Percentiles rank a stretch among this genome's conserved stretches.
Conservation (phyloP, 148 eudicot genomes). For the Cornus controversa region DNA sequence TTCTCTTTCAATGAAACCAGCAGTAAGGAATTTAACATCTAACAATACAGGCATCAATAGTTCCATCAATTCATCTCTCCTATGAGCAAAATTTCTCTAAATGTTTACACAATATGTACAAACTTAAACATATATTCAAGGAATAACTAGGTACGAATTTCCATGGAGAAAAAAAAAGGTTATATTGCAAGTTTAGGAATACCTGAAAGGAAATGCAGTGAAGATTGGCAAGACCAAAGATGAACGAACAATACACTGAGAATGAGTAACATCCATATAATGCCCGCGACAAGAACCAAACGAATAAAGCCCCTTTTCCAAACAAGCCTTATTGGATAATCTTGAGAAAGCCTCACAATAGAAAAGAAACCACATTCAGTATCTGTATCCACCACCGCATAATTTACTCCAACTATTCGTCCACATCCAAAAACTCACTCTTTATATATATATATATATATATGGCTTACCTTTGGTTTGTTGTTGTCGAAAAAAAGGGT, state of each 20-base stretch:
- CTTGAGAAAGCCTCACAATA: constrained; percentile 44
- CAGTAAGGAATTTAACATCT: too few species aligned
- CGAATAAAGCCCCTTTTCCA: constrained; percentile 90
- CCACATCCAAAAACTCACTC: neutral
- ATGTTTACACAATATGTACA: neutral
- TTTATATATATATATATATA: neutral
- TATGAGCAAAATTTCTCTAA: neutral
- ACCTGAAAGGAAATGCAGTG: constrained; percentile 90
- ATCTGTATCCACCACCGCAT: constrained; percentile 36
- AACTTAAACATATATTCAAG: neutral
- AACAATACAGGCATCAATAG: too few species aligned
- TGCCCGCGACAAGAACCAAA: constrained; percentile 79
- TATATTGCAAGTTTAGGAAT: constrained; percentile 13
- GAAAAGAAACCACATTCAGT: constrained; percentile 37
- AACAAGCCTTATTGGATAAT: constrained; percentile 53
- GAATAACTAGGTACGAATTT: neutral
- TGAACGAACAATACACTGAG: constrained; percentile 68
- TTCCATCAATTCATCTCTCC: neutral
- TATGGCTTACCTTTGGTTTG: constrained; percentile 32
- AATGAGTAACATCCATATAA: constrained; percentile 88
- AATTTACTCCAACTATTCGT: neutral
- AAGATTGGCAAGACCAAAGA: constrained; percentile 95
- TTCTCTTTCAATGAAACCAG: too few species aligned
- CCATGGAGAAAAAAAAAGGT: constrained; percentile 10
- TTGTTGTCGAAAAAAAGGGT: constrained; percentile 31